Conservation (phyloP, 495 filamentous ascomycete genomes). For the Chaetomium fimeti region DNA sequence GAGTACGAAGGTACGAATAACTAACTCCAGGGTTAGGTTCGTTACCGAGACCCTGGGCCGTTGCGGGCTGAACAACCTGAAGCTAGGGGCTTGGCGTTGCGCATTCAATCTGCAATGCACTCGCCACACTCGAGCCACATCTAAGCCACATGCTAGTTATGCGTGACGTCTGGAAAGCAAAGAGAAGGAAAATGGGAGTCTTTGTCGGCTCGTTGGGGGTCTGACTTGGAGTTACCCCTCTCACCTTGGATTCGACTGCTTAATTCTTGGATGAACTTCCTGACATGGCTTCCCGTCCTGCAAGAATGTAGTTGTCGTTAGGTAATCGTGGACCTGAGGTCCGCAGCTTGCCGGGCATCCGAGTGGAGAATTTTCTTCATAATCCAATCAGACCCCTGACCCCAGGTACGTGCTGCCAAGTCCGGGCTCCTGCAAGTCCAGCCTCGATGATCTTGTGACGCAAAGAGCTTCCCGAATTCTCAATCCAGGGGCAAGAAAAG, state of each 20-base stretch:
- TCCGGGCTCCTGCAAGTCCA: neutral
- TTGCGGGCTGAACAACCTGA: neutral
- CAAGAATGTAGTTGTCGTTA: neutral
- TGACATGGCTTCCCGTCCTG: neutral
- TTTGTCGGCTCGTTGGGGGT: too few species aligned
- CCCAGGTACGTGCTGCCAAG: neutral
- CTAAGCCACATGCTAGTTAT: too few species aligned
- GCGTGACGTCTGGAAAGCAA: too few species aligned
- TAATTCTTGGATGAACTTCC: too few species aligned
- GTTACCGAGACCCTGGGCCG: neutral
- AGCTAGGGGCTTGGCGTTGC: too few species aligned
- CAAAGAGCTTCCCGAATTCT: neutral
- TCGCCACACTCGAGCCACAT: too few species aligned
- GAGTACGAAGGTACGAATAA: neutral
- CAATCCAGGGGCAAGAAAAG: neutral
- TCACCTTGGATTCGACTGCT: too few species aligned
- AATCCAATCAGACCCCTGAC: slow-evolving; percentile 3
- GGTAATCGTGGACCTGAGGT: neutral
- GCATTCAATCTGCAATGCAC: too few species aligned
- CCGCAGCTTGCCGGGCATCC: neutral
- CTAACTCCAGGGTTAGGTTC: too few species aligned
- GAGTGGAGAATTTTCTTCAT: neutral
- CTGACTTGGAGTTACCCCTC: too few species aligned
- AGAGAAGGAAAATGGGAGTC: too few species aligned
- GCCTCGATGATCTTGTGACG: slow-evolving; percentile 3